Evolutionary conservation across 2,329 filamentous ascomycete species (phyloP), one percentile per base, ranked within the genome.

Genomic region (Trichophyton simii): DNA sequence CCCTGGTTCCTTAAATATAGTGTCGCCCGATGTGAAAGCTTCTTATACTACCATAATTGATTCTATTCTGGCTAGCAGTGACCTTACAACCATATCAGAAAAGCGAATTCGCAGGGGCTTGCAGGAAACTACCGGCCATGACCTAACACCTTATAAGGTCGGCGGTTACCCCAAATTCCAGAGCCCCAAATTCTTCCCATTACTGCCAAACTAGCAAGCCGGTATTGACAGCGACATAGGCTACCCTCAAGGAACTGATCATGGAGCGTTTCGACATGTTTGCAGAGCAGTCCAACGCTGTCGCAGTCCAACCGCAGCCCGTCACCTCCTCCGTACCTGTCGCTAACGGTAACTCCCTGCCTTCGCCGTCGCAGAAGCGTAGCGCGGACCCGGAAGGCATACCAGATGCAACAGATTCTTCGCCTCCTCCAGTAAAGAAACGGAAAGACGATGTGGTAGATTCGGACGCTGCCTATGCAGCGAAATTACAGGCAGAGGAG

Each of bases 401-500:
- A 5, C 75, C 76, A 0, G 76, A 77, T 52, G 67, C 69, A 9
- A 66, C 69, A 42, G 72, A 70, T 61, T 69, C 68, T 58, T 68
- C 71, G 3, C 72, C 74, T 5, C 78, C 77, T 3, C 72, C 76
- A 65, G 88, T 86, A 72, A 90, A 89, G 76, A 87, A 87, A 73
- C 77, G 75, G 67, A 82, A 80, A 67, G 74, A 78, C 62, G 85
- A 85, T 70, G 81, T 83, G 31, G 77, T 83, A 66, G 89, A 95
- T 65, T 87, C 88, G 36, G 94, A 99, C 74, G 94, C 92, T 38
- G 85, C 87, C 52, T 83, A 92, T 64, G 94, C 94, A 0, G 91
- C 91, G 15, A 84, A 87, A 72, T 80, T 99, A 41, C 94, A 99
- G 75, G 92, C 91, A 0, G 89, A 97, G 73, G 90, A 96, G 76